A percentile compares a stretch with the other conserved stretches of the same genome.
Conservation (phyloP, 495 filamentous ascomycete species). For the Tuber brumale region DNA sequence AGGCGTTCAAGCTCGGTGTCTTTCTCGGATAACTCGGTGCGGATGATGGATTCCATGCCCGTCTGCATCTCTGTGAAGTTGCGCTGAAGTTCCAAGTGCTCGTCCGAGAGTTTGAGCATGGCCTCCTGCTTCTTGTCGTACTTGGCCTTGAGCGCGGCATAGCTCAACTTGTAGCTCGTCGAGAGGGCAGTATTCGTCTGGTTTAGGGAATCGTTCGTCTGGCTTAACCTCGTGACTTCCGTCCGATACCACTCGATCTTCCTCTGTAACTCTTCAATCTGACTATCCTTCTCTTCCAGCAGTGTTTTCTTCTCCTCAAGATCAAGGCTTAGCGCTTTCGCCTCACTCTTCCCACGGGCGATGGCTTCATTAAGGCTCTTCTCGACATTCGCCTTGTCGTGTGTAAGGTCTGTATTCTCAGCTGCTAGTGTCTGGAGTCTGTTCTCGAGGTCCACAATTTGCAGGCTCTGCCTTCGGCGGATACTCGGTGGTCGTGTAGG, state of each 20-base stretch:
- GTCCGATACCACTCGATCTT: constrained; percentile 71
- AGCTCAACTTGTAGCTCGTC: constrained; percentile 59
- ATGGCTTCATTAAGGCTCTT: constrained; percentile 33
- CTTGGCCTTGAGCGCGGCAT: constrained; percentile 55
- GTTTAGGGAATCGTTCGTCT: constrained; percentile 66
- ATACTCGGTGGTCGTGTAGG: constrained; percentile 93
- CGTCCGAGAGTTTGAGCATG: constrained; percentile 52
- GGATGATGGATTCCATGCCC: constrained; percentile 59
- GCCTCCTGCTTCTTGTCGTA: constrained; percentile 58
- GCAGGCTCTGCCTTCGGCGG: constrained; percentile 92
- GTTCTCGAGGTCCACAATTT: constrained; percentile 74
- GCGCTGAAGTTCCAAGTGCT: constrained; percentile 40
- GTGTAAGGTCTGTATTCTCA: constrained; percentile 37
- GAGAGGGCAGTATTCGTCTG: constrained; percentile 62
- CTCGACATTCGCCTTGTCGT: constrained; percentile 38
- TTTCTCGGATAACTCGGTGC: constrained; percentile 61
- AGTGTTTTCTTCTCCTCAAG: constrained; percentile 23
- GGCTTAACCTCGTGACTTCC: constrained; percentile 65
- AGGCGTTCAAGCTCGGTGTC: constrained; percentile 72
- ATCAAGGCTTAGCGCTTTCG: constrained; percentile 14
- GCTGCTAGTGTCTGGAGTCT: constrained; percentile 27
- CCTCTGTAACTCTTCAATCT: constrained; percentile 71
- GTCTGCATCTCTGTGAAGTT: constrained; percentile 47
- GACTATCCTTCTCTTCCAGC: constrained; percentile 60
- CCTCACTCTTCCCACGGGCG: constrained; percentile 21